These are phyloP conservation scores for Evansstolkia leycettana DNA, from an alignment of 495 filamentous ascomycete genomes.

Conservation along the genomic window DNA sequence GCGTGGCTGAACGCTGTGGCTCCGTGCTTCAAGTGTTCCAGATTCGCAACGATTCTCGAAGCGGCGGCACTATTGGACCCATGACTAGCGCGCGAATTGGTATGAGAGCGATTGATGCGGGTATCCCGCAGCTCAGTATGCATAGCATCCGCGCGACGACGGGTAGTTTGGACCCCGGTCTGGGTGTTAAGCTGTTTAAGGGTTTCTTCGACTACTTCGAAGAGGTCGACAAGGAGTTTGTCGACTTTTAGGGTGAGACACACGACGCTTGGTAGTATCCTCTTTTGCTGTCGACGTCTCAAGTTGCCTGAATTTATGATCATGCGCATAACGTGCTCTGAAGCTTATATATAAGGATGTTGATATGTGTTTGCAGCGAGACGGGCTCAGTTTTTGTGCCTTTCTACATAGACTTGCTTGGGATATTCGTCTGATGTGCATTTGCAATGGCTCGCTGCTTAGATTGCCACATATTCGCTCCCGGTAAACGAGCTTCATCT, in stretches of 20 bases:
- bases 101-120: conserved; percentile 76
- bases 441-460: no score
- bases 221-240: conserved; percentile 76
- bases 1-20: conserved; percentile 57
- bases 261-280: no score
- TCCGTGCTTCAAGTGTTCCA: conserved; percentile 78
- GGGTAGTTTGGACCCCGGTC: conserved; percentile 72
- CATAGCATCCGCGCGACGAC: conserved; percentile 88
- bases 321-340: no score
- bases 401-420: no score
- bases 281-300: no score
- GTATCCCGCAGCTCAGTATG: conserved; percentile 89
- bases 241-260: conserved; percentile 35
- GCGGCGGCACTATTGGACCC: conserved; percentile 90
- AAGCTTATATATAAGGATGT: no score
- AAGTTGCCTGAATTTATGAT: no score
- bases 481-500: no score
- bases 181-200: conserved; percentile 81
- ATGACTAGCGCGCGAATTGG: conserved; percentile 76
- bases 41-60: conserved; percentile 81
- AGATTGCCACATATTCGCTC: no score
- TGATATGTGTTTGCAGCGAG: no score
- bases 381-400: no score
- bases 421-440: no score
- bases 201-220: conserved; percentile 85